Evolutionary conservation across 257 asterid species (phyloP), one percentile per base, ranked within the genome.

Genomic region (Plantago elongata): DNA sequence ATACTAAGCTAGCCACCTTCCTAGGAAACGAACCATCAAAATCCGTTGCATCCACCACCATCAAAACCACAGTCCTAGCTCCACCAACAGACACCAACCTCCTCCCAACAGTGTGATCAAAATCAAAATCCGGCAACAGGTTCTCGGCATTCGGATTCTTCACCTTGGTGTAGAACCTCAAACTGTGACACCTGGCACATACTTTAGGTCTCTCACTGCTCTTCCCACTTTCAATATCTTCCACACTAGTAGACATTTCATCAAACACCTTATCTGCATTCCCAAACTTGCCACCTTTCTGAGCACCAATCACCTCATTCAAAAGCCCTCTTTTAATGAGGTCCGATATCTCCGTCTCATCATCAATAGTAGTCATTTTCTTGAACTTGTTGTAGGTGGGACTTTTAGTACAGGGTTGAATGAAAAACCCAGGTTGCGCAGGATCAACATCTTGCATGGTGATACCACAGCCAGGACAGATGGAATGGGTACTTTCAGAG

Each of bases 1-100:
- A 81, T 22, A 87, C 86, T 71, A 81, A 73, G 64, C 51, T 75
- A 5, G 96, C 95, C 57, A 81, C 96, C 50, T 72, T 85, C 60
- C 85, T 89, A 29, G 99, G 94, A 66, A 92, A 92, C 0, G 97
- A 89, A 42, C 97, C 97, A 34, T 89, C 94, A 10, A 89, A 89
- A 82, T 89, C 97, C 0, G 87, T 69, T 5, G 84, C 99, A 70
- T 92, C 99, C 64, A 86, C 96, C 60, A 92, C 92, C 77, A 87
- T 69, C 51, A 89, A 66, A 37, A 89, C 86, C 63, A 89, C 88
- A 40, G 78, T 75, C 57, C 97, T 85, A 1, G 95, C 81, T 66
- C 94, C 91, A 27, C 69, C 66, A 17, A 65, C 48, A 3, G 89
- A 89, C 66, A 75, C 60, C 83, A 89, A 61, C 84, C 88, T 78